Evolutionary conservation across 2,329 filamentous ascomycete genomes (phyloP), one percentile per base, ranked within the genome.

Genomic region (Aureobasidium sp.): DNA sequence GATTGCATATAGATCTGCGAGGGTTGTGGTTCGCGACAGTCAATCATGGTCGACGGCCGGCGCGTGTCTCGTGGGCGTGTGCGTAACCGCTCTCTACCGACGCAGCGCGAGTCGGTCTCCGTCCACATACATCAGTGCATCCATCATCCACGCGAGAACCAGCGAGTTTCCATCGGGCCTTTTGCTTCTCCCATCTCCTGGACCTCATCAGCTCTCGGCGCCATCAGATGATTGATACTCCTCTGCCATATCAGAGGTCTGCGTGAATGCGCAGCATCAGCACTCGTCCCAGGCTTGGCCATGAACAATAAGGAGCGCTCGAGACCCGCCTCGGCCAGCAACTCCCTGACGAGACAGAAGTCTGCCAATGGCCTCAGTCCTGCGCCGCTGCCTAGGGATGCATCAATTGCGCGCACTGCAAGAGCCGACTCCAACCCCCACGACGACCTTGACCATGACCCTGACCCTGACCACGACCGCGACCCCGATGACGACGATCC

Each of bases 401-500:
- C 65, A 55, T 69, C 75, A 68, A 72, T 71, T 62, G 69, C 62
- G 52, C 73, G 70, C 70, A 71, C 70, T 63, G 72, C 72, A 65
- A 62, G 60, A 57, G 67, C 66, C 61, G 67, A 65, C 52, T 64
- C 56, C 53, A 62, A 64, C 48, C 49, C 63, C 63, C 2, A 15
- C 25, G 34, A 29, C 36, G 22, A 49, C 25, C 57, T 36, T 41
- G 56, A 59, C 34, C 57, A 39, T 51, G 57, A 60, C 57, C 57
- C 57, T 51, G 57, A 60, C 57, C 57, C 57, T 41, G 56, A 59
- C 34, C 57, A 39, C 34, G 57, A 60, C 25, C 57, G 57, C 45
- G 57, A 60, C 14, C 57, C 34, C 62, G 70, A 70, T 55, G 78
- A 79, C 66, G 78, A 81, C 64, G 78, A 81, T 69, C 75, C 77